These are phyloP conservation scores for Pseudogymnoascus sp. DNA, from an alignment of 2,329 filamentous ascomycete species.

Conservation along the genomic window DNA sequence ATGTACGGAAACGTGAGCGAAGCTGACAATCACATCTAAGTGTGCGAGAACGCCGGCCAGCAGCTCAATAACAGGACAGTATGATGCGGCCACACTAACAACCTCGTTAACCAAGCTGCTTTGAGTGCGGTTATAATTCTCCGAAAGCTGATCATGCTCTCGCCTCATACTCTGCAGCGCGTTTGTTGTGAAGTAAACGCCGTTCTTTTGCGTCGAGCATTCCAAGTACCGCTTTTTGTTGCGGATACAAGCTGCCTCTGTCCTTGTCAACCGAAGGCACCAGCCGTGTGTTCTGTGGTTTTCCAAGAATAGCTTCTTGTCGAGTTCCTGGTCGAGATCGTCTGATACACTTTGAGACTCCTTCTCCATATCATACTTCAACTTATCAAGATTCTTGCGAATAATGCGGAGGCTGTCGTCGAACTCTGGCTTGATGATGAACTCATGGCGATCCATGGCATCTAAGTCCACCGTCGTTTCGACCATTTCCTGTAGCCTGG, in stretches of 20 bases:
- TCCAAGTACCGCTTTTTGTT: conserved; percentile 87
- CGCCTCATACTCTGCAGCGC: conserved; percentile 70
- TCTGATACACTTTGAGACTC: conserved; percentile 70
- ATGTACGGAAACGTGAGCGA: conserved; percentile 88
- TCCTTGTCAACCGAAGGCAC: conserved; percentile 89
- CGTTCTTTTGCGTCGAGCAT: conserved; percentile 97
- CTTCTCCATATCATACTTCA: conserved; percentile 71
- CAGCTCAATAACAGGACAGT: conserved; percentile 84
- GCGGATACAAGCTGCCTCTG: conserved; percentile 84
- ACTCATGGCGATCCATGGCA: conserved; percentile 92
- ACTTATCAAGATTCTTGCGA: conserved; percentile 77
- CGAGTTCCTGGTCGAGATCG: conserved; percentile 83
- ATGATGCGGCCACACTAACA: conserved; percentile 85
- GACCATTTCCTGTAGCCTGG: conserved; percentile 91
- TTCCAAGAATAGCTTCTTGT: conserved; percentile 97
- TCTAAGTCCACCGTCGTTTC: conserved; percentile 96
- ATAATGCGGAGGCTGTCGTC: conserved; percentile 85
- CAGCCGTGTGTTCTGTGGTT: conserved; percentile 94
- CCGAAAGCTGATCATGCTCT: conserved; percentile 87
- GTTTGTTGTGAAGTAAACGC: conserved; percentile 92
- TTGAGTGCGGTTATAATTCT: conserved; percentile 93
- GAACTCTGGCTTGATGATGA: conserved; percentile 97
- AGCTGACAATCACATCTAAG: conserved; percentile 87
- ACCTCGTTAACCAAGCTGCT: conserved; percentile 86
- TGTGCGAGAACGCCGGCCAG: conserved; percentile 84